Evolutionary conservation across 345 rosid species (phyloP), one percentile per base, ranked within the genome.

Genomic region (Gossypium sturtianum): DNA sequence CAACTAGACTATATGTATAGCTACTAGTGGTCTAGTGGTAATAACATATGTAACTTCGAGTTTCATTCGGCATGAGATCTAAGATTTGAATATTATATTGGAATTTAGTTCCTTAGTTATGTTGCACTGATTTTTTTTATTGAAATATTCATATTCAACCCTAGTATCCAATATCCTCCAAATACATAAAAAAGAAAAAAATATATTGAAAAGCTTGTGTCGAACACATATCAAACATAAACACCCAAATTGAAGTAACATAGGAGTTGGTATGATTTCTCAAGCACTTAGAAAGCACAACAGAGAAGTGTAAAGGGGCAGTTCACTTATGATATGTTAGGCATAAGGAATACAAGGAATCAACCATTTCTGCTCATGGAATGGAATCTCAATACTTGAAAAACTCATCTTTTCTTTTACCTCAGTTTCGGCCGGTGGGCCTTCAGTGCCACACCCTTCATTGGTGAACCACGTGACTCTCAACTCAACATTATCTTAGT

Each of bases 251-350:
- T 29, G 38, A 29, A 4, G 5, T 4, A 29, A 29, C 38, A 29
- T 34, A 7, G 20, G 23, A 20, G 60, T 7, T n/a, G 58, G 49
- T 43, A 9, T 64, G 15, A 43, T 44, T 20, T 66, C 19, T 64
- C 27, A 34, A 64, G 69, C 69, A 64, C 51, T n/a, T n/a, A n/a
- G 44, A 64, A 65, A 43, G 19, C 70, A 65, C 51, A 41, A 44
- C n/a, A 19, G 16, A 4, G 2, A 66, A 43, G 27, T 4, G 29
- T 1, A 45, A 45, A 3, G 54, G 1, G 19, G 27, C 52, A 20
- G 29, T 45, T 12, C 47, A 11, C 34, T 43, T 66, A 4, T 20
- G 20, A 3, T 44, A 19, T 19, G 45, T 41, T 34, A 41, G 70
- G 17, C 34, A 44, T 44, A 66, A 45, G 53, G 53, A 20, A 45